Conservation (phyloP, 192 early-diverging fungal species). For the Lobosporangium transversale region DNA sequence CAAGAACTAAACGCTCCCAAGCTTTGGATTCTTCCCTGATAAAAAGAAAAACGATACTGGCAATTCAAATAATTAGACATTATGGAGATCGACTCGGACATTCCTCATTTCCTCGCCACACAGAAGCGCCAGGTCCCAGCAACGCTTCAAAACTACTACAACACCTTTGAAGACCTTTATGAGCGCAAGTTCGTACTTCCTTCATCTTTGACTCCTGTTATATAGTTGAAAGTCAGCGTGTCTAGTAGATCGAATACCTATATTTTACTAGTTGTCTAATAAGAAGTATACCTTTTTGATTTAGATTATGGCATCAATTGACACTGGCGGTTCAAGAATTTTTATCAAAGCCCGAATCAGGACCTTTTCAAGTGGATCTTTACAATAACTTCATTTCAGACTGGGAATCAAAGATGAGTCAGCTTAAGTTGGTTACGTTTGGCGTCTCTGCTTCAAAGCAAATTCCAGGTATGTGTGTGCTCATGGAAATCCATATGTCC, state of each 20-base stretch:
- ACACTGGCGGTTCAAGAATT: slow-evolving; percentile 84
- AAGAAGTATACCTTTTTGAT: too few relatives aligned
- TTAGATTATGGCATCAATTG: slow-evolving; percentile 99
- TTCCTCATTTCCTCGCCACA: slow-evolving; percentile 75
- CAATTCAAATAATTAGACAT: slow-evolving; percentile 1
- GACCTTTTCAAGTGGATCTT: slow-evolving; percentile 78
- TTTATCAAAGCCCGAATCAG: slow-evolving; percentile 79
- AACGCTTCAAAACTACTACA: slow-evolving; percentile 80
- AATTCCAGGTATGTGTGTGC: slow-evolving; percentile 63
- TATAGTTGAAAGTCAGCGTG: too few relatives aligned
- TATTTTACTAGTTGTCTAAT: background rate
- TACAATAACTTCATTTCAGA: slow-evolving; percentile 94
- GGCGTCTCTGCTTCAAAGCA: slow-evolving; percentile 80
- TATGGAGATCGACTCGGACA: slow-evolving; percentile 84
- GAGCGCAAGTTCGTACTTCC: slow-evolving; percentile 85
- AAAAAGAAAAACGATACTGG: too few relatives aligned
- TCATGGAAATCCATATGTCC: background rate
- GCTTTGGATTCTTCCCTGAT: too few relatives aligned
- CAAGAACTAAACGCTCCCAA: too few relatives aligned
- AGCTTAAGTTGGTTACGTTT: slow-evolving; percentile 88
- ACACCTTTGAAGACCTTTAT: slow-evolving; percentile 90
- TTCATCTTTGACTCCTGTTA: too few relatives aligned
- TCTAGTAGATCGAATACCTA: background rate
- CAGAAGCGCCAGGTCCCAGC: slow-evolving; percentile 73
- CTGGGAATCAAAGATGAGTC: slow-evolving; percentile 96